Evolutionary conservation across 2,329 filamentous ascomycete species (phyloP).

Genomic region (Ustilaginoidea virens): DNA sequence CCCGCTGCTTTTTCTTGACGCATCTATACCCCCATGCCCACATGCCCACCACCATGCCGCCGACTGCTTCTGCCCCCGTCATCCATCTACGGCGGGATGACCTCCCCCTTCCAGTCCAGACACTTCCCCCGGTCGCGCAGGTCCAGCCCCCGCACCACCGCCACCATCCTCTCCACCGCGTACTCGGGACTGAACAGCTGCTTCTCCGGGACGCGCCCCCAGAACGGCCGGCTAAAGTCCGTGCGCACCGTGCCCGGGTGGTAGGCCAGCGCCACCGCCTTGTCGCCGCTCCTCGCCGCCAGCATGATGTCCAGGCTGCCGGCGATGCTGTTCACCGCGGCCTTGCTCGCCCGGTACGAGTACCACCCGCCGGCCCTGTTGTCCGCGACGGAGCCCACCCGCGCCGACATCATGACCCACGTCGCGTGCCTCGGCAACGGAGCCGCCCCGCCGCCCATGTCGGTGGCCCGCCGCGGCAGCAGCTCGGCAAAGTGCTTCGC

Average conservation of each 20-base stretch:
- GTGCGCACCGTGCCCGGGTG: slow-evolving; percentile 76
- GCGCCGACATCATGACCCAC: slow-evolving; percentile 63
- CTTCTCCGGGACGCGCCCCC: slow-evolving; percentile 42
- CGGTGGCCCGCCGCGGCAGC: slow-evolving; percentile 43
- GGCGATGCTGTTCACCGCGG: slow-evolving; percentile 54
- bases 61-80: too few relatives aligned
- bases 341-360: slow-evolving; percentile 62
- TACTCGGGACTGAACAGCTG: slow-evolving; percentile 53
- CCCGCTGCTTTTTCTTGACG: background rate
- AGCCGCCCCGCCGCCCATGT: background rate
- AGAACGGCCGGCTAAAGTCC: slow-evolving; percentile 56
- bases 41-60: too few relatives aligned
- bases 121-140: slow-evolving; percentile 42
- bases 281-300: slow-evolving; percentile 36
- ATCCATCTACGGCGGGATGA: slow-evolving; percentile 36
- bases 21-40: too few relatives aligned
- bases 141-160: slow-evolving; percentile 36
- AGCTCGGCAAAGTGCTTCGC: slow-evolving; percentile 61
- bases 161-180: slow-evolving; percentile 47
- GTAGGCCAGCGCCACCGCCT: slow-evolving; percentile 52
- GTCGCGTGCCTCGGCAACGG: slow-evolving; percentile 38
- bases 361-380: slow-evolving; percentile 71
- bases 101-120: slow-evolving; percentile 55
- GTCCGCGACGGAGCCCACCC: slow-evolving; percentile 59
- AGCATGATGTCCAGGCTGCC: slow-evolving; percentile 60